Conservation (phyloP, 768 basidiomycete species). For the Lyophyllum atratum region DNA sequence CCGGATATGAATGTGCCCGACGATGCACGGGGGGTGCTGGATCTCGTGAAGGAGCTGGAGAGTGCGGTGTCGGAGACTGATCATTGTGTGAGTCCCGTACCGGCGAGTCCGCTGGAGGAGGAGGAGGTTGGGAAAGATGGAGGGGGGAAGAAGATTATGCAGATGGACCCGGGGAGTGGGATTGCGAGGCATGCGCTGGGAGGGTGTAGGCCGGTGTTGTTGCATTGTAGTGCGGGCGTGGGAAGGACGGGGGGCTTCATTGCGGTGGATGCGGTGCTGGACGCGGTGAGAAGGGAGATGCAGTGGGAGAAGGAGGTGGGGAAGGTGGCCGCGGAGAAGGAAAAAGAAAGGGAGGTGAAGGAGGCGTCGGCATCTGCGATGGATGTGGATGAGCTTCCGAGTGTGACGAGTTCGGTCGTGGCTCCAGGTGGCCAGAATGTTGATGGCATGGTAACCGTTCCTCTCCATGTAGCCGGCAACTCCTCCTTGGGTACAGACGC, state of each 20-base stretch:
- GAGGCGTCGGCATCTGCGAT: slow-evolving; percentile 23
- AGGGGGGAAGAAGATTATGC: slow-evolving; percentile 26
- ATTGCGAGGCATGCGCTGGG: slow-evolving; percentile 54
- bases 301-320: slow-evolving; percentile 18
- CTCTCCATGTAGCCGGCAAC: slow-evolving; percentile 10
- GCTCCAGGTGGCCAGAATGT: not conserved
- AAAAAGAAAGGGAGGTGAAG: slow-evolving; percentile 3
- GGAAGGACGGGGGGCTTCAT: slow-evolving; percentile 95
- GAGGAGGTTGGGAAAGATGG: not conserved
- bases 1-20: slow-evolving; percentile 96
- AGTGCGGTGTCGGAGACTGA: slow-evolving; percentile 39
- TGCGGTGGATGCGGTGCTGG: slow-evolving; percentile 83
- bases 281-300: slow-evolving; percentile 68
- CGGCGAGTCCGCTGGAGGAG: slow-evolving; percentile 1
- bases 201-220: slow-evolving; percentile 56
- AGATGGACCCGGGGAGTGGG: slow-evolving; percentile 56
- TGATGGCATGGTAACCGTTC: slow-evolving; percentile 7
- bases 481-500: not conserved
- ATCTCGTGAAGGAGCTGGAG: slow-evolving; percentile 74
- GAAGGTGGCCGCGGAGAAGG: not conserved
- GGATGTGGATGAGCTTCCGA: slow-evolving; percentile 29
- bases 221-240: slow-evolving; percentile 95
- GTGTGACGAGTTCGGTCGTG: not conserved
- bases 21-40: slow-evolving; percentile 72
- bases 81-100: slow-evolving; percentile 12